Base-by-base conservation (phyloP, 1,139 yeast genomes). In the Diutina mesorugosa region DNA sequence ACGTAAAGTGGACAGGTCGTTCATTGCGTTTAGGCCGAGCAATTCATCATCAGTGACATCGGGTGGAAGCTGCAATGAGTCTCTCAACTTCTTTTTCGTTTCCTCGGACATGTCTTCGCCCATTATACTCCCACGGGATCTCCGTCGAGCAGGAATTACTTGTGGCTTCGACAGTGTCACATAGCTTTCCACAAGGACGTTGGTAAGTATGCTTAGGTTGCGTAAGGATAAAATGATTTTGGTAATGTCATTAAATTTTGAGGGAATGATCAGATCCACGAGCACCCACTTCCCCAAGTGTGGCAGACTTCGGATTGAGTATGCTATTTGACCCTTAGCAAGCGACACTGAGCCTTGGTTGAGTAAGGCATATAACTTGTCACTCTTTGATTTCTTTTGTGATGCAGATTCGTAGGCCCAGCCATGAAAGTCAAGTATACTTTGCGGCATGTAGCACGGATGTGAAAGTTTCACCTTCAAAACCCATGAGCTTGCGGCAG, bases 21-120 rank as follows among this genome's bases (percentile, higher is more conserved):
- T 60, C 9, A 72, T 64, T 0, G 74, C 70, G 61, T 66, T 72
- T 50, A 76, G 65, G 6, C 74, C 72, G 51, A 72, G 61, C 12
- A 76, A 64, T 59, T 75, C 78, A 58, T 73, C 78, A 57, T 74
- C 77, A 0, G 76, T 69, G 6, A 71, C 73, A 57, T 72, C 74
- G 48, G 67, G 66, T 0, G 76, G 65, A 29, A 76, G 62, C 58
- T 72, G 72, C 45, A 76, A 66, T 0, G 78, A 66, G 50, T 72
- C 72, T 51, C 70, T 71, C 45, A 76, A 64, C 58, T 67, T 72
- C 28, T 47, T 51, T n/a, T 51, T 51, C n/a, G 54, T 16, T n/a
- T 51, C 54, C 16, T 51, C 47, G 21, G 46, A 32, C 28, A 51
- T 10, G 9, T 51, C 54, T 28, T 51, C 55, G 18, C 47, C 29